These are phyloP conservation scores for Zalerion maritima DNA, from an alignment of 495 filamentous ascomycete species.

Conservation along the genomic window DNA sequence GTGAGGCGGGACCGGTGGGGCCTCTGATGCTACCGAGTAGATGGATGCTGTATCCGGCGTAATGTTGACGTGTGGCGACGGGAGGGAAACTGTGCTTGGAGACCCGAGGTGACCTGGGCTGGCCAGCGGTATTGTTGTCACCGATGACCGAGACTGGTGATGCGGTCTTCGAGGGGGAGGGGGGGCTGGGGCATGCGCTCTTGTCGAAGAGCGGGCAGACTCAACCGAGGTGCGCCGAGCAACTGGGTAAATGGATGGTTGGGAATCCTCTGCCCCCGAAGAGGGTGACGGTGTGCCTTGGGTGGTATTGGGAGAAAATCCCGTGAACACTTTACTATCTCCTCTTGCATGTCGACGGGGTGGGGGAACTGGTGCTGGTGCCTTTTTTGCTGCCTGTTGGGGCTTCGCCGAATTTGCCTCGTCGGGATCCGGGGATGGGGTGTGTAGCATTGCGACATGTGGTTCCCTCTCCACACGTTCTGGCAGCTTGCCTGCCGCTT, in stretches of 20 bases:
- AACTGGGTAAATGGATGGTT: constrained; percentile 6
- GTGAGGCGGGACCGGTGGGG: too few relatives aligned
- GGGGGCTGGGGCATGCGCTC: constrained; percentile 20
- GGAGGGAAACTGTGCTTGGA: too few relatives aligned
- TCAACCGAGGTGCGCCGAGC: constrained; percentile 28
- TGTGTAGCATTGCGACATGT: too few relatives aligned
- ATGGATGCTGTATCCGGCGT: too few relatives aligned
- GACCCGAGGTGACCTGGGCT: constrained; percentile 11
- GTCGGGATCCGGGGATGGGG: constrained; percentile 14
- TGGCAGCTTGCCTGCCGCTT: constrained; percentile 30
- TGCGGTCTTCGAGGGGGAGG: constrained; percentile 28
- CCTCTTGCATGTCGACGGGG: constrained; percentile 26
- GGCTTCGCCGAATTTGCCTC: constrained; percentile 18
- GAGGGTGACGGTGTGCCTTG: constrained; percentile 8
- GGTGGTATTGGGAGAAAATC: constrained; percentile 9
- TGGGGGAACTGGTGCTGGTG: constrained; percentile 34
- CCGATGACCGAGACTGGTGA: constrained; percentile 15
- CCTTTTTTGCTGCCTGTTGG: constrained; percentile 19
- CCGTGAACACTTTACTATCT: constrained; percentile 18
- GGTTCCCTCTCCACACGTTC: constrained; percentile 18
- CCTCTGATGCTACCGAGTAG: too few relatives aligned
- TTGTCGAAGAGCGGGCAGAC: constrained; percentile 19
- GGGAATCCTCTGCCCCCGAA: constrained; percentile 13
- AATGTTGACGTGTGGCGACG: too few relatives aligned
- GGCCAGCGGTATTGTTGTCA: constrained; percentile 11